Evolutionary conservation across 2,329 filamentous ascomycete species (phyloP).

Genomic region (Plenodomus lindquistii): DNA sequence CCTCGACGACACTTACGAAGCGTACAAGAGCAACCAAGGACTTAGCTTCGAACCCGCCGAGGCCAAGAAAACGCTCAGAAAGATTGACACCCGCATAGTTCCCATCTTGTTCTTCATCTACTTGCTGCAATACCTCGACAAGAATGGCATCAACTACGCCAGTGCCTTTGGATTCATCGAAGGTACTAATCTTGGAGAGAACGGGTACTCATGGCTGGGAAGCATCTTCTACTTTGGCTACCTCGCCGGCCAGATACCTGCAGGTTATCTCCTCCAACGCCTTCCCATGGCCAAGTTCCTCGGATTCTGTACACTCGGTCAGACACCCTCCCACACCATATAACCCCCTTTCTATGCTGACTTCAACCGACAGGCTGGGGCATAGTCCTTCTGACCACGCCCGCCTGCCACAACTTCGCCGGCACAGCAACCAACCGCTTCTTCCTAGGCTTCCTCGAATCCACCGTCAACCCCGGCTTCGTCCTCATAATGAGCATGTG

Average conservation of each 20-base stretch:
- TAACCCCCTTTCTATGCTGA: no score
- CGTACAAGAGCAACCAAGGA: constrained; percentile 32
- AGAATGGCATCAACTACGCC: constrained; percentile 57
- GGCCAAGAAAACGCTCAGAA: constrained; percentile 33
- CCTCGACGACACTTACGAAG: constrained; percentile 39
- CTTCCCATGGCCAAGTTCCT: constrained; percentile 54
- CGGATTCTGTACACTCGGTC: constrained; percentile 45
- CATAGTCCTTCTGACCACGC: constrained; percentile 47
- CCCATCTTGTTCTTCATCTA: constrained; percentile 42
- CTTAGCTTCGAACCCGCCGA: constrained; percentile 24
- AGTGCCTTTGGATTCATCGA: constrained; percentile 54
- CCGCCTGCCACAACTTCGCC: constrained; percentile 46
- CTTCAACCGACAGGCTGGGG: constrained; percentile 38
- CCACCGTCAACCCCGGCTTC: constrained; percentile 54
- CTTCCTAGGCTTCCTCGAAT: constrained; percentile 58
- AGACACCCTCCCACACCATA: background rate
- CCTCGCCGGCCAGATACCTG: constrained; percentile 51
- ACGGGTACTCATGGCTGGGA: constrained; percentile 55
- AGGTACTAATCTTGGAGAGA: constrained; percentile 49
- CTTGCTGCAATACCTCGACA: constrained; percentile 49
- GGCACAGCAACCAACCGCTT: constrained; percentile 49
- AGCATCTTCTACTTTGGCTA: constrained; percentile 58
- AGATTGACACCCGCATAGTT: constrained; percentile 36
- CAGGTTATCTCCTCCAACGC: constrained; percentile 50
- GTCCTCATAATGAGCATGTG: constrained; percentile 70